phyloP scores from a whole-genome alignment of 345 rosid species.

The Mallotus nudiflorus region DNA sequence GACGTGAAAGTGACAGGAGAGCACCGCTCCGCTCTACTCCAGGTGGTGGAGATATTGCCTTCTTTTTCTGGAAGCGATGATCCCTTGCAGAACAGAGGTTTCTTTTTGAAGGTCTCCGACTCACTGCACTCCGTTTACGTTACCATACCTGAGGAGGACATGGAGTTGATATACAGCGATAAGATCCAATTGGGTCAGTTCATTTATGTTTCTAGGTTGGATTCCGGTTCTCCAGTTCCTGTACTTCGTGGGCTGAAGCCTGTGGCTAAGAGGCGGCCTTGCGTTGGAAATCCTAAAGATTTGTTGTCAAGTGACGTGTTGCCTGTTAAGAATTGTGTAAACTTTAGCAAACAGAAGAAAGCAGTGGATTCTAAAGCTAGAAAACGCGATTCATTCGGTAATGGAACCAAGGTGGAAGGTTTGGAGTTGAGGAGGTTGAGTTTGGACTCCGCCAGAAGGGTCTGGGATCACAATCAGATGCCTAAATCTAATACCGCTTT shows the following conservation, averaged over 20 bases:
- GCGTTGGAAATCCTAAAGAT: slow-evolving; percentile 49
- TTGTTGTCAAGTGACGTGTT: slow-evolving; percentile 43
- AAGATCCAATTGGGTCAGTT: slow-evolving; percentile 53
- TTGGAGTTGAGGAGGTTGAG: slow-evolving; percentile 44
- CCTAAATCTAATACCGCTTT: slow-evolving; percentile 18
- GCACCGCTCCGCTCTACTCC: slow-evolving; percentile 51
- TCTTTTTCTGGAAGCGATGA: slow-evolving; percentile 35
- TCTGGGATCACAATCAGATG: slow-evolving; percentile 42
- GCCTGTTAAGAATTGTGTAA: background rate
- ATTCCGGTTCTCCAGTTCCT: slow-evolving; percentile 48
- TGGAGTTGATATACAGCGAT: slow-evolving; percentile 48
- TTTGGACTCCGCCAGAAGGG: slow-evolving; percentile 46
- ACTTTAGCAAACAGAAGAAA: background rate
- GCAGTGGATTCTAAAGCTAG: background rate
- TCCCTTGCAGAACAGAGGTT: slow-evolving; percentile 48
- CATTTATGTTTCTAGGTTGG: slow-evolving; percentile 42
- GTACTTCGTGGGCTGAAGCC: slow-evolving; percentile 48
- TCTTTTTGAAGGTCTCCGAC: slow-evolving; percentile 59
- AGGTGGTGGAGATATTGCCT: slow-evolving; percentile 53
- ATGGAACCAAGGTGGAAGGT: slow-evolving; percentile 10
- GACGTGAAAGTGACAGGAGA: slow-evolving; percentile 22
- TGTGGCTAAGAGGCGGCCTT: slow-evolving; percentile 40
- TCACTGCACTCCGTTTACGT: slow-evolving; percentile 55
- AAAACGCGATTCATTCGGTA: too few species aligned
- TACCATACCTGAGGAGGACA: slow-evolving; percentile 36